Conservation (phyloP, 148 eudicot species). For the Camellia granthamiana region DNA sequence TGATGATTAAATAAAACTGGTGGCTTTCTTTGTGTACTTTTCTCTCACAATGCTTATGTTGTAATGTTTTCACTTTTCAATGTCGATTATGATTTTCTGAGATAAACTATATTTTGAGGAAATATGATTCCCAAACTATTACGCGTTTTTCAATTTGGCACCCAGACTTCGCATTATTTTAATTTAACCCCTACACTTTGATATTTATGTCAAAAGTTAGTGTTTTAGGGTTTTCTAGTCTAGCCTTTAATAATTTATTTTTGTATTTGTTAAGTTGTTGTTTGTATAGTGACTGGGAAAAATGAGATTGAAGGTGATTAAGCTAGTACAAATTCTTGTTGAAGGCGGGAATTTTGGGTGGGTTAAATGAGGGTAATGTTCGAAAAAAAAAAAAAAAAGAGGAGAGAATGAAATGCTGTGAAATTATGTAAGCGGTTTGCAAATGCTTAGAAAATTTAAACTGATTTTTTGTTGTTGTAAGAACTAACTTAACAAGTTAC, state of each 20-base stretch:
- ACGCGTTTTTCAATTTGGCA: too few species aligned
- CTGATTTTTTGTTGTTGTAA: neutral
- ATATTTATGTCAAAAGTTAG: neutral
- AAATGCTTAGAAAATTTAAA: neutral
- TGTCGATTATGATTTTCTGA: neutral
- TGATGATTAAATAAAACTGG: neutral
- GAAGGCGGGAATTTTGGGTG: neutral
- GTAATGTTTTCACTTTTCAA: too few species aligned
- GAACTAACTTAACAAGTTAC: neutral
- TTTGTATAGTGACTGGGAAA: neutral
- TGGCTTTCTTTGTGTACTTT: neutral
- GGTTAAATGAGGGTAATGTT: neutral
- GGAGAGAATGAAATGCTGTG: neutral
- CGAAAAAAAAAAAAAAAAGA: too few species aligned
- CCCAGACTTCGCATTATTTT: too few species aligned
- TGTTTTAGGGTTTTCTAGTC: neutral
- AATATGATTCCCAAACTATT: too few species aligned
- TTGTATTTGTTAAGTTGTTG: neutral
- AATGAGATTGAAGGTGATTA: neutral
- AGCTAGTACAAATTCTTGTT: neutral
- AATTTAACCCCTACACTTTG: too few species aligned
- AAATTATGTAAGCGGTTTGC: neutral
- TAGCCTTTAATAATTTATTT: neutral
- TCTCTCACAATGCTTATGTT: neutral
- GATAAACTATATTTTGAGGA: neutral